phyloP scores from a whole-genome alignment of 202 grass and related monocot species.

The Cymbopogon flexuosus region DNA sequence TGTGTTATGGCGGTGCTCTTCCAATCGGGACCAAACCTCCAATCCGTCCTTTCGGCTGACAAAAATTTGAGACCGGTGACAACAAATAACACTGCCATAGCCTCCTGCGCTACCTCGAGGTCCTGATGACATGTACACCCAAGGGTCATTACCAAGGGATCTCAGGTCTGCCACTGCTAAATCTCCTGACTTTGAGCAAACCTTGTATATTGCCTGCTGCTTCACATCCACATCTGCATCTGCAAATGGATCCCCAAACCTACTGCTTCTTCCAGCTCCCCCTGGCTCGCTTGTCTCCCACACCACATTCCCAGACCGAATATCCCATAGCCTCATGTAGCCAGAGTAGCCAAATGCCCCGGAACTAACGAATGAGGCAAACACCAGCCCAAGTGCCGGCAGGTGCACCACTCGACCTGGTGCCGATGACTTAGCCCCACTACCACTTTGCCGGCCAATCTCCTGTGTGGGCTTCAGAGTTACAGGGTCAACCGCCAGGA shows the following conservation, averaged over 20 bases:
- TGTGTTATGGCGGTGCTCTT: slow-evolving; percentile 4
- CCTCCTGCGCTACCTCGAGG: slow-evolving; percentile 52
- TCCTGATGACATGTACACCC: slow-evolving; percentile 71
- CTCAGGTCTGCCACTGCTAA: slow-evolving; percentile 76
- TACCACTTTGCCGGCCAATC: slow-evolving; percentile 84
- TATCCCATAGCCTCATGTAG: slow-evolving; percentile 88
- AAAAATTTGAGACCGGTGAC: slow-evolving; percentile 75
- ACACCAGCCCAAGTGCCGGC: slow-evolving; percentile 53
- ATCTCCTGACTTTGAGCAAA: slow-evolving; percentile 87
- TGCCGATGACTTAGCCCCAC: slow-evolving; percentile 56
- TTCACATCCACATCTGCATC: slow-evolving; percentile 63
- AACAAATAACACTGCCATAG: slow-evolving; percentile 55
- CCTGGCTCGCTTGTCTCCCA: slow-evolving; percentile 94
- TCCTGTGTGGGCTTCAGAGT: slow-evolving; percentile 56
- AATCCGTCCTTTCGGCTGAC: slow-evolving; percentile 63
- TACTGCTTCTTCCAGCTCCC: slow-evolving; percentile 54
- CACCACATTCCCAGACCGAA: slow-evolving; percentile 59
- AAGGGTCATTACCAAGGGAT: slow-evolving; percentile 63
- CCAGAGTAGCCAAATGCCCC: slow-evolving; percentile 91
- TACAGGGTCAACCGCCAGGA: slow-evolving; percentile 57
- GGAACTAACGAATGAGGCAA: slow-evolving; percentile 53
- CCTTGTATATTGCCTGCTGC: slow-evolving; percentile 61
- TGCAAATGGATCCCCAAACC: slow-evolving; percentile 81
- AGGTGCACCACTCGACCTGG: slow-evolving; percentile 58
- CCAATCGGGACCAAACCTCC: slow-evolving; percentile 78